Base-by-base conservation (phyloP, 2,329 filamentous ascomycete genomes). In the Pseudogymnoascus verrucosus region DNA sequence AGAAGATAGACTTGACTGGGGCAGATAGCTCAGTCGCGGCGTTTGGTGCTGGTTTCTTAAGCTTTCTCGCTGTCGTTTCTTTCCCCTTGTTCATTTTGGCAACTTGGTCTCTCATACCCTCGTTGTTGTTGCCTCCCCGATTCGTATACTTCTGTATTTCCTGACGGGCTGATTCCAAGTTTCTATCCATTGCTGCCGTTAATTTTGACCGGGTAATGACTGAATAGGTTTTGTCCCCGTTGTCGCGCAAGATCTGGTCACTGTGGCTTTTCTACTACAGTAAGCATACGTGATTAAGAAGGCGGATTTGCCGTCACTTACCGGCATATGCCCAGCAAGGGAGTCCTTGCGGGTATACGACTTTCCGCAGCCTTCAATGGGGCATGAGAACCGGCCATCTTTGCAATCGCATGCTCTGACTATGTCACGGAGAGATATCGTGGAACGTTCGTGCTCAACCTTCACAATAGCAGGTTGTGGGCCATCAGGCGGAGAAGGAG, bases 301-400 rank as follows among this genome's bases (percentile, higher is more conserved):
- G 11, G 21, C 21, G 5, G 5, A 57, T 57, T 7, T n/a, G n/a
- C 51, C 5, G 51, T 16, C 12, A 57, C 51, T 36, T 57, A 57
- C 51, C 4, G 51, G 16, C 51, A 57, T 21, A 36, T 57, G 51
- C 28, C 51, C 51, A 21, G 28, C 2, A 12, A 57, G 51, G 28
- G 51, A 57, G 28, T 57, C 51, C 51, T 57, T 57, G 51, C 51
- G 51, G 7, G 51, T 57, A 57, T 57, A 57, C 14, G 51, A 57
- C 51, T 57, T 57, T 57, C 11, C 16, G 51, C 51, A 57, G 3
- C 51, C 51, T 57, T 34, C 51, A 36, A 57, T 34, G 51, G 51
- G 51, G 28, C 51, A 57, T 21, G 10, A 7, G 11, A 57, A 12
- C 28, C 51, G 51, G 10, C 51, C 51, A 1, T 36, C 3, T 34